Base-by-base conservation (phyloP, 1,284 basidiomycete genomes). In the Irpex sp. region DNA sequence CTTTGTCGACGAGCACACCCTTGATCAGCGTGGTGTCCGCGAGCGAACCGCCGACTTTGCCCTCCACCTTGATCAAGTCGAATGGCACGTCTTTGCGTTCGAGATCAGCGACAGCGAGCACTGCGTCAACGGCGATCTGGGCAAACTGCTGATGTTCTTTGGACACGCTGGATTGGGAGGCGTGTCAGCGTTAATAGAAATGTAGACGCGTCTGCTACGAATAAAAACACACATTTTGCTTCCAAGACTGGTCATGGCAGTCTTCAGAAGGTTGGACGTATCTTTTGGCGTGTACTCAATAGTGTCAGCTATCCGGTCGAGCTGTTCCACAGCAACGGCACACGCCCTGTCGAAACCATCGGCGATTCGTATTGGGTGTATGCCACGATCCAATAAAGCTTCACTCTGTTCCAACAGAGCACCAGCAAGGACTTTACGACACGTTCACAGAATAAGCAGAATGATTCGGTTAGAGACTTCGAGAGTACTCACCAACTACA, bases 21-120 rank as follows among this genome's bases (percentile, higher is more conserved):
- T 92, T 90, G 74, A 97, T 95, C 67, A 97, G 85, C 36, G 85
- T 84, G 7, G 94, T 98, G 77, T 99, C 97, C 37, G 94, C 94
- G 54, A 99, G 85, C 8, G 93, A 93, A 52, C 97, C 96, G 59
- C 96, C 97, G 66, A 98, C 95, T 80, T 99, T 99, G 72, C 96
- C 96, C 71, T 98, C 94, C 36, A 99, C 96, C 77, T 99, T 99
- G 85, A 99, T 98, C 65, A 99, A 82, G 78, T 99, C 96, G 75
- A 99, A 99, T 63, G 93, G 91, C 23, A 99, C 96, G 74, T 99
- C 97, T 63, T 88, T 88, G 61, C 97, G 90, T 66, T 96, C 88
- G 58, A 99, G 82, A 74, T 99, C 96, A 14, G 96, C 96, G 9
- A 99, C 97, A 0, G 91, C 87, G 52, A 99, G 80, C 14, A 99